Conservation (phyloP, 345 rosid genomes). For the Hibiscus tridactylites region DNA sequence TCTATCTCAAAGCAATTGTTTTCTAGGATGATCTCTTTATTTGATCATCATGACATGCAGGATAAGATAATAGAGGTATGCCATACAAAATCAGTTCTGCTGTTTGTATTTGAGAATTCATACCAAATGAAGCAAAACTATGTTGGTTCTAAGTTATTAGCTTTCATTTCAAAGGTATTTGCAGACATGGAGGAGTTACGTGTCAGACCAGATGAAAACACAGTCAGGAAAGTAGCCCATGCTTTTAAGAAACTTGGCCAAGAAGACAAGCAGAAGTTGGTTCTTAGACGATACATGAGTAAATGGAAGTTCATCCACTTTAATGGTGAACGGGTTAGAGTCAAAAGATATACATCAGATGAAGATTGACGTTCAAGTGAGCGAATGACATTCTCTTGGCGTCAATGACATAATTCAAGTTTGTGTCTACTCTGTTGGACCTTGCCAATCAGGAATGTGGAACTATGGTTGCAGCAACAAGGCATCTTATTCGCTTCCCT, state of each 20-base stretch:
- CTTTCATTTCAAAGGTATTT: slow-evolving; percentile 41
- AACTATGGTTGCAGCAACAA: background rate
- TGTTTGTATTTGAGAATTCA: background rate
- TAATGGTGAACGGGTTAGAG: slow-evolving; percentile 70
- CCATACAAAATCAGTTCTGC: background rate
- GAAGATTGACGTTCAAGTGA: slow-evolving; percentile 17
- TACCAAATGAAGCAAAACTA: background rate
- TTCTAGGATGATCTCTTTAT: slow-evolving; percentile 76
- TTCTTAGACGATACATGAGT: slow-evolving; percentile 49
- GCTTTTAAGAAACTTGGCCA: slow-evolving; percentile 55
- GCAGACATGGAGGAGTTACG: slow-evolving; percentile 91
- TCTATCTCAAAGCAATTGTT: slow-evolving; percentile 79
- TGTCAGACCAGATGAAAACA: slow-evolving; percentile 74
- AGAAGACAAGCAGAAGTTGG: slow-evolving; percentile 47
- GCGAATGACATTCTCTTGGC: background rate
- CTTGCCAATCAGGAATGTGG: background rate
- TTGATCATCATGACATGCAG: slow-evolving; percentile 65
- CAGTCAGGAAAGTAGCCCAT: slow-evolving; percentile 48
- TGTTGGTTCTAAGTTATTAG: slow-evolving; percentile 1
- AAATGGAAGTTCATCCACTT: slow-evolving; percentile 76
- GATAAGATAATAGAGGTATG: slow-evolving; percentile 66
- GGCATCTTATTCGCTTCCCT: background rate
- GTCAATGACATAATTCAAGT: background rate
- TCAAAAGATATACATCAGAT: slow-evolving; percentile 41
- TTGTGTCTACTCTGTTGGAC: background rate